Evolutionary conservation across 1,139 yeast genomes (phyloP), one percentile per base, ranked within the genome.

Genomic region (Casaregolazyma lundiana): DNA sequence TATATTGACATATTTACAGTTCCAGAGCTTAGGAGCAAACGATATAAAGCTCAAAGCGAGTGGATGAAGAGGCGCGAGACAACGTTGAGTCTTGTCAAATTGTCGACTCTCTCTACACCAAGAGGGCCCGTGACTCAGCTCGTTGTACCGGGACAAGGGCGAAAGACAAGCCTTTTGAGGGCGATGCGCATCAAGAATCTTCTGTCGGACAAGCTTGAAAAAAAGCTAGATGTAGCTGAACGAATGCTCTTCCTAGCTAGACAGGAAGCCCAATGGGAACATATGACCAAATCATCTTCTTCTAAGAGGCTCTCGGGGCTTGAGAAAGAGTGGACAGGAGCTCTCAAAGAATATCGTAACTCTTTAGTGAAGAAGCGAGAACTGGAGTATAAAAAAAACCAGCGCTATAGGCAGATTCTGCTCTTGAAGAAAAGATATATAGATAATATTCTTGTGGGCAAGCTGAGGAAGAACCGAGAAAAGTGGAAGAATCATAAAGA

Each of bases 1-100:
- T 57, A 57, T 40, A 22, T 53, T 9, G 59, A 56, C 29, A 35
- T 52, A 4, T 48, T 57, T 19, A 38, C 56, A 22, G 53, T 48
- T 11, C 60, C 57, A 1, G 53, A 57, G 21, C 43, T 48, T 18
- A 43, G 49, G 11, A 36, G 43, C 16, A 21, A 32, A 8, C 37
- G 41, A 20, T 22, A 50, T 16, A 35, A 45, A 17, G 17, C n/a
- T 1, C 43, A 38, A 11, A 39, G 41, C 38, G 44, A 48, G 26
- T 15, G 26, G 8, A 43, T 32, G n/a, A 45, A 29, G 36, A 22
- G 19, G 11, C 26, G 50, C 7, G 54, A 51, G 19, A 44, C 52
- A 50, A 5, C 45, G 38, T 11, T 35, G 26, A 42, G 19, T 18
- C 36, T 40, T 8, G 49, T 38, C 9, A 46, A 51, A 11, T 40